Conservation (phyloP, 768 basidiomycete species). For the Podaxis rugospora region DNA sequence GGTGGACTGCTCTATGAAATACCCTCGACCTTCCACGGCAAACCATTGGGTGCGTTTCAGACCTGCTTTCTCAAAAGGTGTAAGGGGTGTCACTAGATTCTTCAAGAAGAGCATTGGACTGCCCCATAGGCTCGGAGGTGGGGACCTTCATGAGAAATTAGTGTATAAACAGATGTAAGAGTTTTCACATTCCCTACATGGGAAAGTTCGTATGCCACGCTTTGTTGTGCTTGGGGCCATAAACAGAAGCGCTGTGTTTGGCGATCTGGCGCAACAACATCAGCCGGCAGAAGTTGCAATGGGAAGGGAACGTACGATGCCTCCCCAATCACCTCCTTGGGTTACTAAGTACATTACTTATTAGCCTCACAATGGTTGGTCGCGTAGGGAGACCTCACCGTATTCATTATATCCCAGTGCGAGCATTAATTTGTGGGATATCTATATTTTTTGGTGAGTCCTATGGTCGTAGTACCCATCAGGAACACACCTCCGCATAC, state of each 20-base stretch:
- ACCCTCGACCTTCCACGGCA: conserved; percentile 27
- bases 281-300: neutral
- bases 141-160: conserved; percentile 9
- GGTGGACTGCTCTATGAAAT: conserved; percentile 36
- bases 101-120: conserved; percentile 22
- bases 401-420: conserved; percentile 44
- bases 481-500: conserved; percentile 44
- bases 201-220: conserved; percentile 47
- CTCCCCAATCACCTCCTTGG: conserved; percentile 24
- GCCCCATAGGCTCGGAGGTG: conserved; percentile 18
- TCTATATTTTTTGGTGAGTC: conserved; percentile 19
- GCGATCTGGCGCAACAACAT: conserved; percentile 18
- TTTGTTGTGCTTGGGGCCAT: conserved; percentile 36
- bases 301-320: neutral
- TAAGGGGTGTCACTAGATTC: conserved; percentile 24
- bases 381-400: conserved; percentile 22
- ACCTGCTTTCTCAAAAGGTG: conserved; percentile 28
- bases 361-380: neutral
- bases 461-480: neutral
- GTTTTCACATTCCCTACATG: conserved; percentile 27
- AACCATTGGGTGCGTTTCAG: conserved; percentile 27
- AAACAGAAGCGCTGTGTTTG: conserved; percentile 21
- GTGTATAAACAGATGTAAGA: neutral
- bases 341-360: conserved; percentile 19
- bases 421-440: conserved; percentile 45